A percentile compares a stretch with the other conserved stretches of the same genome.
These are phyloP conservation scores for Podila minutissima DNA, from an alignment of 192 early-diverging fungal species.

Conservation along the genomic window DNA sequence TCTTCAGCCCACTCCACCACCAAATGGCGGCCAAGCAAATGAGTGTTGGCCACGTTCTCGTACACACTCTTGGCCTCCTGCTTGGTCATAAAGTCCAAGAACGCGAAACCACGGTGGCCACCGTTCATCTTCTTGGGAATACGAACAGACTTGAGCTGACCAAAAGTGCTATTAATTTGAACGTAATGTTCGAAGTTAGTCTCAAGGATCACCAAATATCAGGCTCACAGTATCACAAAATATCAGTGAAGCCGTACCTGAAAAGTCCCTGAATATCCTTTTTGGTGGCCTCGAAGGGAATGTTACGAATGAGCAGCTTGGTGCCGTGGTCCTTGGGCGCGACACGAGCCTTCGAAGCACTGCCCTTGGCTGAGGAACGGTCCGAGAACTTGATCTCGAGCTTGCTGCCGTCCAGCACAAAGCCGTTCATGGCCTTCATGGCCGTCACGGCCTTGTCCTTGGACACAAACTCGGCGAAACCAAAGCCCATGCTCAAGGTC, in stretches of 20 bases:
- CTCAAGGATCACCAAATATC: too few species aligned
- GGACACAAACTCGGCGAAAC: conserved; percentile 91
- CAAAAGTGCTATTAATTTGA: conserved; percentile 73
- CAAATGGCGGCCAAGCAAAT: conserved; percentile 97
- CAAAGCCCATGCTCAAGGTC: conserved; percentile 95
- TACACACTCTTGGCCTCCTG: conserved; percentile 94
- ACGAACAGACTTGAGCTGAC: conserved; percentile 94
- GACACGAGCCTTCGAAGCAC: conserved; percentile 29
- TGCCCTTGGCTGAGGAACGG: conserved; percentile 57
- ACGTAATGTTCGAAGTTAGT: not conserved
- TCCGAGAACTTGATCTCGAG: conserved; percentile 94
- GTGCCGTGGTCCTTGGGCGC: conserved; percentile 72
- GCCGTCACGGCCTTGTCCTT: conserved; percentile 86
- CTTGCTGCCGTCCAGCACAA: conserved; percentile 86
- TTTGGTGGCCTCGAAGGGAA: conserved; percentile 96
- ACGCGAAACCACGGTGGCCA: conserved; percentile 96
- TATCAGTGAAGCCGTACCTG: conserved; percentile 56
- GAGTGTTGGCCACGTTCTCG: conserved; percentile 87
- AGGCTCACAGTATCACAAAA: too few species aligned
- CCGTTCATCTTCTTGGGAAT: conserved; percentile 95
- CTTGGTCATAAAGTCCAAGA: conserved; percentile 96
- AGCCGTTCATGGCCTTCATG: conserved; percentile 88
- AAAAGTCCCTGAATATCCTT: conserved; percentile 93
- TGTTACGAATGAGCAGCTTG: conserved; percentile 93
- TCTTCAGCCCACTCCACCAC: conserved; percentile 96